Conservation (phyloP, 805 yeast species). For the Candida schatavii region DNA sequence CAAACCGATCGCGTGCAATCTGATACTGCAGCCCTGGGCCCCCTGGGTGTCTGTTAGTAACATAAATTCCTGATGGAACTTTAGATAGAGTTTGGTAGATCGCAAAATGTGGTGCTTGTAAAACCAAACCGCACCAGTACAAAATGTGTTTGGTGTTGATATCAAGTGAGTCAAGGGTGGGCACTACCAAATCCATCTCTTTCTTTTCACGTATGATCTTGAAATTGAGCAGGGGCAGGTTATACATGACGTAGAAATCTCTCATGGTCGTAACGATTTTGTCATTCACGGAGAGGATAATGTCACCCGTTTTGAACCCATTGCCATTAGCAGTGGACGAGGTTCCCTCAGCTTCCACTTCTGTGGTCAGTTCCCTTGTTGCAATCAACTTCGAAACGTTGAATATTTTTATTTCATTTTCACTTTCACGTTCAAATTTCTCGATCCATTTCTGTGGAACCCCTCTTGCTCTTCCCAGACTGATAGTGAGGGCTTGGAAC, state of each 20-base stretch:
- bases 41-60: slow-evolving; percentile 70
- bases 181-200: slow-evolving; percentile 58
- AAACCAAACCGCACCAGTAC: slow-evolving; percentile 77
- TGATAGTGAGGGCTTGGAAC: slow-evolving; percentile 62
- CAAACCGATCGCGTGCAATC: slow-evolving; percentile 74
- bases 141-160: slow-evolving; percentile 65
- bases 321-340: slow-evolving; percentile 32
- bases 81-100: slow-evolving; percentile 79
- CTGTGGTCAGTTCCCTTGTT: background rate
- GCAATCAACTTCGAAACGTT: slow-evolving; percentile 63
- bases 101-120: slow-evolving; percentile 91
- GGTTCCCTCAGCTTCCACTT: background rate
- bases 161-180: slow-evolving; percentile 58
- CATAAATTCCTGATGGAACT: slow-evolving; percentile 81
- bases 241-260: slow-evolving; percentile 56
- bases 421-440: slow-evolving; percentile 58
- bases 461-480: slow-evolving; percentile 81
- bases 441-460: slow-evolving; percentile 82
- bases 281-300: slow-evolving; percentile 68
- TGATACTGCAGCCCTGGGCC: slow-evolving; percentile 87
- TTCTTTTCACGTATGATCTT: slow-evolving; percentile 70
- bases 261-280: slow-evolving; percentile 61
- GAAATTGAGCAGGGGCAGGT: slow-evolving; percentile 46
- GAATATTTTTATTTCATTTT: slow-evolving; percentile 70
- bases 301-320: slow-evolving; percentile 61